Conservation (phyloP, 306 rosid species). For the Vigna trinervia region DNA sequence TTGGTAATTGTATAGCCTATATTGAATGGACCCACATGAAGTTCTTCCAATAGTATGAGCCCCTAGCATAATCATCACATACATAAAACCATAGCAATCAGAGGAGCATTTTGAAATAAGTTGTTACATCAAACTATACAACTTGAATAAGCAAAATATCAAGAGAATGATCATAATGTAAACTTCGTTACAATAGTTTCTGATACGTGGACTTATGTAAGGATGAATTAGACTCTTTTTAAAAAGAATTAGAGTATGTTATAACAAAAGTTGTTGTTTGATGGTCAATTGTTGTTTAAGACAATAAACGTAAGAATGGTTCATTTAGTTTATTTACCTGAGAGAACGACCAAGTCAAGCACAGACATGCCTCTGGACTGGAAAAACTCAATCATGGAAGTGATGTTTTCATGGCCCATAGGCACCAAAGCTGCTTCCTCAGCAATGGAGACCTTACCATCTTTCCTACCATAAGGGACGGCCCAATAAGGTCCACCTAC, state of each 20-base stretch:
- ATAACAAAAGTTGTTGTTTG: no score
- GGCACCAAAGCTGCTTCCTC: slow-evolving; percentile 71
- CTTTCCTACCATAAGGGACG: slow-evolving; percentile 77
- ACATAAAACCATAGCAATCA: not conserved
- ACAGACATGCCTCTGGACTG: slow-evolving; percentile 74
- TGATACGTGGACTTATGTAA: no score
- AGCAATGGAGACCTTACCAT: slow-evolving; percentile 61
- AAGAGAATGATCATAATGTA: no score
- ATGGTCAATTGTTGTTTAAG: no score
- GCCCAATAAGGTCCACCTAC: slow-evolving; percentile 81
- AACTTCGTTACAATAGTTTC: no score
- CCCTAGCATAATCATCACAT: slow-evolving; percentile 49
- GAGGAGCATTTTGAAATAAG: slow-evolving; percentile 14
- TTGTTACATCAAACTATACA: not conserved
- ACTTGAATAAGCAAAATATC: not conserved
- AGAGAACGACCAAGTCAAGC: slow-evolving; percentile 75
- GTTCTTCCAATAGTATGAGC: slow-evolving; percentile 91
- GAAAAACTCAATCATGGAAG: slow-evolving; percentile 62
- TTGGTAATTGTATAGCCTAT: slow-evolving; percentile 65
- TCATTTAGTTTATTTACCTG: slow-evolving; percentile 52
- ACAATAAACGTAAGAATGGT: not conserved
- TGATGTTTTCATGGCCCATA: slow-evolving; percentile 67
- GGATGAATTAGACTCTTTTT: no score
- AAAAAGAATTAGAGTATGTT: no score
- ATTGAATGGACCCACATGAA: slow-evolving; percentile 70